Evolutionary conservation across 768 basidiomycete genomes (phyloP).

Genomic region (Hysterangium stoloniferum): DNA sequence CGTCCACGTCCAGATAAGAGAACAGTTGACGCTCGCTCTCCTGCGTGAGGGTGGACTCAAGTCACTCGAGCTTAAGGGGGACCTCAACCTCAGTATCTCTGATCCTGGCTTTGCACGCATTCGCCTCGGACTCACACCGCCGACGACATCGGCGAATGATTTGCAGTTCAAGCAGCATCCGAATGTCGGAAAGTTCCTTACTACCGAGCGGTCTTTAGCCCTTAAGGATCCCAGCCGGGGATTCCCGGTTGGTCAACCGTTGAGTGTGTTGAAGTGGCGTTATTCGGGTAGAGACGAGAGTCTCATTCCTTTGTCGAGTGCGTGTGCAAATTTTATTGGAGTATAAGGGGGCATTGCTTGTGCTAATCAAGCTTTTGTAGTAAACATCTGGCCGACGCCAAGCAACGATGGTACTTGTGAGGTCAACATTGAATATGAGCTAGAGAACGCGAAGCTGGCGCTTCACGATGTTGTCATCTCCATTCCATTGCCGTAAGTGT

Average conservation of each 20-base stretch:
- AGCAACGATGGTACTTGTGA: conserved; percentile 89
- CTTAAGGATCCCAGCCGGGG: conserved; percentile 75
- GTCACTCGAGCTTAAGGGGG: conserved; percentile 87
- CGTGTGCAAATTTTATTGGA: conserved; percentile 23
- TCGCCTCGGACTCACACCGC: conserved; percentile 53
- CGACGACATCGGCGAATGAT: conserved; percentile 47
- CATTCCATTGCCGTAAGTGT: conserved; percentile 85
- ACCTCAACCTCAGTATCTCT: conserved; percentile 85
- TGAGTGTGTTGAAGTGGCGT: conserved; percentile 90
- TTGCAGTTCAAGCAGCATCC: conserved; percentile 98
- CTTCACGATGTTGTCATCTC: conserved; percentile 82
- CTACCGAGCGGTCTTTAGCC: conserved; percentile 62
- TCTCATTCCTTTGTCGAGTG: conserved; percentile 85
- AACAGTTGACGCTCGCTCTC: conserved; percentile 71
- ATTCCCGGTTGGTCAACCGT: conserved; percentile 82
- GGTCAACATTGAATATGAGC: conserved; percentile 95
- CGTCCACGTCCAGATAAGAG: conserved; percentile 80
- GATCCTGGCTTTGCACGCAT: conserved; percentile 69
- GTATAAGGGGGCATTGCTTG: background rate
- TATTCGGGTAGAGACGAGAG: conserved; percentile 88
- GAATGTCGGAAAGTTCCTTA: conserved; percentile 79
- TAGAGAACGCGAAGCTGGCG: conserved; percentile 74
- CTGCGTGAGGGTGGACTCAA: conserved; percentile 88
- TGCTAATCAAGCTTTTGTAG: conserved; percentile 35
- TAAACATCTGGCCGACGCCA: conserved; percentile 96